Percentiles rank a stretch among this genome's conserved stretches.
Evolutionary conservation across 768 basidiomycete species (phyloP).

Genomic region (Termitomyces eurrhizus): DNA sequence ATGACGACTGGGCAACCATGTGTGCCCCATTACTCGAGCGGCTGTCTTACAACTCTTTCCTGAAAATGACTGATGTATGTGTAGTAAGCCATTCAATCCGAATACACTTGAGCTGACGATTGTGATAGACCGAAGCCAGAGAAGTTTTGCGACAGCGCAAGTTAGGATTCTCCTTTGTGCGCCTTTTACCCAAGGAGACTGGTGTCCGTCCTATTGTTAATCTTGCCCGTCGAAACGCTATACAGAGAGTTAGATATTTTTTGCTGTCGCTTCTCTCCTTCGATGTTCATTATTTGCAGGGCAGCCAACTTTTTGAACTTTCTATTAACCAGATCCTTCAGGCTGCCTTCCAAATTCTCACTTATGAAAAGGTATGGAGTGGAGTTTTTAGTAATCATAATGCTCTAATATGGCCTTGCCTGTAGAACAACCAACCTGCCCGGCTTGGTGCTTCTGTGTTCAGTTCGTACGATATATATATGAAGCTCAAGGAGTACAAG

Average conservation of each 20-base stretch:
- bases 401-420: not conserved
- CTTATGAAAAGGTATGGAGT: slow-evolving; percentile 71
- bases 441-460: slow-evolving; percentile 81
- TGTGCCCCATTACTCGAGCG: slow-evolving; percentile 78
- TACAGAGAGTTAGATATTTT: slow-evolving; percentile 24
- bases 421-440: slow-evolving; percentile 56
- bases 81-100: not conserved
- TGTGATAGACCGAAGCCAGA: slow-evolving; percentile 52
- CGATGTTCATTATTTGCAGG: slow-evolving; percentile 20
- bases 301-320: slow-evolving; percentile 29
- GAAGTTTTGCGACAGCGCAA: slow-evolving; percentile 66
- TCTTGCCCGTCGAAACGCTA: slow-evolving; percentile 50
- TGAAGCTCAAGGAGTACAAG: slow-evolving; percentile 71
- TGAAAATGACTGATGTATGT: slow-evolving; percentile 62
- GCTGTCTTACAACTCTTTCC: slow-evolving; percentile 69
- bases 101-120: not conserved
- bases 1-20: slow-evolving; percentile 88
- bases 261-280: not conserved
- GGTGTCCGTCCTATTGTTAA: slow-evolving; percentile 96
- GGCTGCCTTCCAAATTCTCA: slow-evolving; percentile 81
- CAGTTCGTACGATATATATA: slow-evolving; percentile 78
- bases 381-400: not conserved
- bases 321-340: slow-evolving; percentile 90
- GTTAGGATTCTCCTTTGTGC: slow-evolving; percentile 81
- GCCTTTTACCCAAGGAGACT: slow-evolving; percentile 90